These are phyloP conservation scores for Ustilago esculenta DNA, from an alignment of 1,284 basidiomycete genomes.

Conservation along the genomic window DNA sequence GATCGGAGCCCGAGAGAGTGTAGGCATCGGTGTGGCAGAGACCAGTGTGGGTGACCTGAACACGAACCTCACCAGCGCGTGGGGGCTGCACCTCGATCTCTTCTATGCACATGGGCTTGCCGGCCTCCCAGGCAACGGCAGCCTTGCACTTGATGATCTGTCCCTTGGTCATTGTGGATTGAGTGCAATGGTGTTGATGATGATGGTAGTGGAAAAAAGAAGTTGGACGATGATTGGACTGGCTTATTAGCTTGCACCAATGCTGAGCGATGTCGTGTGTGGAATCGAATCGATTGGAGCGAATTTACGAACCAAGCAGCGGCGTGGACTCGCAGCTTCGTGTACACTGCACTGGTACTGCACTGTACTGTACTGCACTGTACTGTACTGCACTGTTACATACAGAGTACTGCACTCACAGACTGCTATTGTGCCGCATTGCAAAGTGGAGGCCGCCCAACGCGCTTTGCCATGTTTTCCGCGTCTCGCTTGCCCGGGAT, in stretches of 20 bases:
- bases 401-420: too few species aligned
- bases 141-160: slow-evolving; percentile 70
- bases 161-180: slow-evolving; percentile 52
- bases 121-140: slow-evolving; percentile 94
- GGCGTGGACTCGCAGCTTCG: neutral
- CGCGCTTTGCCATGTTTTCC: slow-evolving; percentile 17
- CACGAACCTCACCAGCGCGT: slow-evolving; percentile 87
- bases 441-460: slow-evolving; percentile 5
- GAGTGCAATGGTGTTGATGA: neutral
- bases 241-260: too few species aligned
- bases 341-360: too few species aligned
- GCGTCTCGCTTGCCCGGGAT: neutral
- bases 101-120: slow-evolving; percentile 87
- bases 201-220: neutral
- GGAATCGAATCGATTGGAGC: neutral
- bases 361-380: too few species aligned
- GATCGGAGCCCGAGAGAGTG: slow-evolving; percentile 93
- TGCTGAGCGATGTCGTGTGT: slow-evolving; percentile 32
- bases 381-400: too few species aligned
- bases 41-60: slow-evolving; percentile 90
- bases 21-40: slow-evolving; percentile 99
- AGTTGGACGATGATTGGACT: too few species aligned
- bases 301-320: neutral
- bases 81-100: slow-evolving; percentile 93
- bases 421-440: too few species aligned